A percentile compares a stretch with the other conserved stretches of the same genome.
phyloP scores from a whole-genome alignment of 371 early-diverging fungal species.

The Mucor circinelloides region DNA sequence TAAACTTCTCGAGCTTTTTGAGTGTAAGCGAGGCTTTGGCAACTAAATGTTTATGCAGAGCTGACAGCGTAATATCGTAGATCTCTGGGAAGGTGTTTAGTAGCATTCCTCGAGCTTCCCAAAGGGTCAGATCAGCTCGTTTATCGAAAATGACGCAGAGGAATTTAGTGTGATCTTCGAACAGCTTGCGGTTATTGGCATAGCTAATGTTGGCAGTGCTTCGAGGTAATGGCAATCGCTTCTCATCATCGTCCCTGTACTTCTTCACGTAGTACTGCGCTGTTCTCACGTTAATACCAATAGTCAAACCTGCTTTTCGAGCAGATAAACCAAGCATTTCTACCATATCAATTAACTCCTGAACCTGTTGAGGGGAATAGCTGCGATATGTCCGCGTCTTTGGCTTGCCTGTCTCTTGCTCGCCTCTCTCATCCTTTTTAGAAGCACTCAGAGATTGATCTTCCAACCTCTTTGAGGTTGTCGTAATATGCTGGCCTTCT shows the following conservation, averaged over 20 bases:
- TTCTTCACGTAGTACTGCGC: conserved; percentile 19
- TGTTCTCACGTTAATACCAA: background rate
- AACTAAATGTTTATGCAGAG: conserved; percentile 12
- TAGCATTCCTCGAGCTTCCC: conserved; percentile 6
- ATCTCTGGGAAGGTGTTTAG: conserved; percentile 6
- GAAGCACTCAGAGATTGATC: too few species aligned
- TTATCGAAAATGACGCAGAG: conserved; percentile 8
- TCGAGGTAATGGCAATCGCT: conserved; percentile 20
- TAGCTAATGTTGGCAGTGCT: too few species aligned
- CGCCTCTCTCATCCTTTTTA: too few species aligned
- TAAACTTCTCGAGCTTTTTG: conserved; percentile 5
- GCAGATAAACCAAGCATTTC: too few species aligned
- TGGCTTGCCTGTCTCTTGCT: too few species aligned
- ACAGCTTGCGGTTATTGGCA: too few species aligned
- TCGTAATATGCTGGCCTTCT: too few species aligned
- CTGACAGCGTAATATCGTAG: conserved; percentile 5
- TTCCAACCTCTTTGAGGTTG: too few species aligned
- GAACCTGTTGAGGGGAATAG: too few species aligned
- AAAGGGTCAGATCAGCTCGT: conserved; percentile 5
- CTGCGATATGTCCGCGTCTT: too few species aligned
- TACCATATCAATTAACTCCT: too few species aligned
- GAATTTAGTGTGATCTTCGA: background rate
- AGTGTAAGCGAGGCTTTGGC: conserved; percentile 7
- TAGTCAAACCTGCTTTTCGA: background rate
- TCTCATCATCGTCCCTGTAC: conserved; percentile 19